Base-by-base conservation (phyloP, 1,139 yeast genomes). In the Geotrichum klebahnii region DNA sequence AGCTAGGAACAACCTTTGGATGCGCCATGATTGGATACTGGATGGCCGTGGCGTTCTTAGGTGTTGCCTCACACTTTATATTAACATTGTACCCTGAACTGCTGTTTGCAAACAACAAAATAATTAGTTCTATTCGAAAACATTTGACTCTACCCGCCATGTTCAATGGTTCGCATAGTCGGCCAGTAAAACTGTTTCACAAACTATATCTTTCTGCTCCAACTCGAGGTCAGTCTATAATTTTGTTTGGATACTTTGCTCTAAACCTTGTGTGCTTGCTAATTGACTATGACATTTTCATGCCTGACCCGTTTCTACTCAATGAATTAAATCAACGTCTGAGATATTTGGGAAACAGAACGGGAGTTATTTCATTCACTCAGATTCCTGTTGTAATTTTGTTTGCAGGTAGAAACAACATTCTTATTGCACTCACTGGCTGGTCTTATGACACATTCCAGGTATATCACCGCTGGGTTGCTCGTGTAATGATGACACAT, bases 381-480 rank as follows among this genome's bases (percentile, higher is more conserved):
- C 70, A 79, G 54, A 65, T 79, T 58, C 87, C 86, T 0, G 57
- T 81, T 2, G 61, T 80, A 19, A 72, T 80, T 20, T 59, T 79
- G 23, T 75, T 82, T 68, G 84, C 83, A 0, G 82, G 84, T 12
- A 68, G 90, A 55, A 81, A 76, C 61, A 82, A 82, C 60, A 71
- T 82, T 36, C 62, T 82, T 22, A 77, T 78, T 52, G 64, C 69
- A 65, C 46, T 80, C 3, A 81, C 88, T 0, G 80, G 85, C 19
- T 77, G 85, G 80, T 76, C 82, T 23, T 81, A 78, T 60, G 71
- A 82, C 32, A 77, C 84, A 0, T 81, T 79, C 58, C 80, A 81
- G 51, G 67, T 79, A 14, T 78, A 75, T 57, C 90, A 84, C 61
- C 69, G 82, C 48, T 81, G 86, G 85, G 61, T 77, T 1, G 79